Percentiles rank a stretch among this genome's conserved stretches.
Evolutionary conservation across 2,329 filamentous ascomycete genomes (phyloP).

Genomic region (Colletotrichum aenigma): DNA sequence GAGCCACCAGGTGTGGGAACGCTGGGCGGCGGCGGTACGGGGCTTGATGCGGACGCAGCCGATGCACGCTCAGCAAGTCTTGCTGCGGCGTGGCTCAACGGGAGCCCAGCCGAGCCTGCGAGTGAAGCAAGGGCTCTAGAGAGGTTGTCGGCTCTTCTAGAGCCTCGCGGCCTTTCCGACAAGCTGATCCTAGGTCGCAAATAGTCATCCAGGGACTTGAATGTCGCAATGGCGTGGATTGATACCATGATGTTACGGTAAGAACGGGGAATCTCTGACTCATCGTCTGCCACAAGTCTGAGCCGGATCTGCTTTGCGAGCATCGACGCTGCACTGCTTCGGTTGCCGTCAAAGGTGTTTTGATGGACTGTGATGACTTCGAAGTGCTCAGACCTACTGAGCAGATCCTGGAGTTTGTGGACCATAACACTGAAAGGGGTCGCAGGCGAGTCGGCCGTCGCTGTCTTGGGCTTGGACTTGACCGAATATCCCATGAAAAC

Average conservation of each 20-base stretch:
- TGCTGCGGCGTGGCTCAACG: constrained; percentile 51
- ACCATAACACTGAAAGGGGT: constrained; percentile 91
- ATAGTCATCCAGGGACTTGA: constrained; percentile 96
- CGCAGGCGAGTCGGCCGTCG: constrained; percentile 69
- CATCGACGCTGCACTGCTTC: constrained; percentile 93
- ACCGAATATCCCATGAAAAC: constrained; percentile 86
- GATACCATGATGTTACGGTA: constrained; percentile 98
- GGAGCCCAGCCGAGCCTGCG: constrained; percentile 71
- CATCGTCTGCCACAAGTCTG: constrained; percentile 86
- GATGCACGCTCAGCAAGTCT: constrained; percentile 51
- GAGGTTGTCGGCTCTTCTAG: constrained; percentile 66
- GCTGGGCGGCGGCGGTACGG: constrained; percentile 37
- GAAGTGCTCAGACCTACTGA: constrained; percentile 97
- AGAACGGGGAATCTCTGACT: constrained; percentile 84
- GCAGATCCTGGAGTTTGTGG: constrained; percentile 91
- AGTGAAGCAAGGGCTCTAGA: constrained; percentile 76
- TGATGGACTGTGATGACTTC: constrained; percentile 96
- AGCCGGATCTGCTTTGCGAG: constrained; percentile 93
- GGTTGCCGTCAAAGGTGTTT: constrained; percentile 86
- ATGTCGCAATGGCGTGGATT: constrained; percentile 97
- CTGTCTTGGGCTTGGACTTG: constrained; percentile 68
- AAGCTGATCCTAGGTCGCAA: constrained; percentile 86
- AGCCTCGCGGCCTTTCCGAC: constrained; percentile 72
- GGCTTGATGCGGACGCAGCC: constrained; percentile 38
- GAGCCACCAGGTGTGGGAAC: constrained; percentile 46